Base-by-base conservation (phyloP, 1,139 yeast species). In the Meyerozyma guilliermondii region DNA sequence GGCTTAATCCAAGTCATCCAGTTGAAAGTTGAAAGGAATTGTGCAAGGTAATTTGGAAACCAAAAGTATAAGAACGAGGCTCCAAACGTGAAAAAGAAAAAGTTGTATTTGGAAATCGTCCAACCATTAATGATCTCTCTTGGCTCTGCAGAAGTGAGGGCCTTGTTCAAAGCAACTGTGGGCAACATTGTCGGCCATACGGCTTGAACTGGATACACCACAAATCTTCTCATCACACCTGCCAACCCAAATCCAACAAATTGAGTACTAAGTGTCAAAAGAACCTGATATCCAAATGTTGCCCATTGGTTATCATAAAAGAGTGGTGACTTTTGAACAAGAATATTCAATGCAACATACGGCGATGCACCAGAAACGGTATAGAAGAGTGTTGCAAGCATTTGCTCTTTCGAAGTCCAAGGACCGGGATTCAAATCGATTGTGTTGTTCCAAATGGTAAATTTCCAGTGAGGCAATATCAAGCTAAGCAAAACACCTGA, bases 221-320 rank as follows among this genome's bases (percentile, higher is more conserved):
- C 75, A 58, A 28, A 71, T 66, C 51, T 68, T 63, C 52, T 68
- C 76, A 71, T 71, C 18, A 72, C 51, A 40, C 72, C 65, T 5
- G 78, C 76, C 54, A 72, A 71, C 4, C 75, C 74, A 56, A 71
- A 72, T 6, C 78, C 78, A 29, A 72, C 55, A 43, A 69, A 71
- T 46, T 72, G 76, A 1, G 76, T 71, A 2, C 74, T 66, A 8
- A 71, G 47, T 1, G 69, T 55, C 35, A 72, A 58, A 3, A 70
- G 48, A 4, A 71, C 41, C 48, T 72, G 78, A 50, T 64, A 71
- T 0, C 63, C 52, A 54, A 67, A 56, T 1, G 65, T 50, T 6
- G 71, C 76, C 78, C 78, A 72, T 44, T 68, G 63, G 40, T 71
- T 56, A 1, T 72, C 74, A 49, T 72, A 72, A 47, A 71, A 72